Conservation (phyloP, 805 yeast species). For the Lipomyces starkeyi region DNA sequence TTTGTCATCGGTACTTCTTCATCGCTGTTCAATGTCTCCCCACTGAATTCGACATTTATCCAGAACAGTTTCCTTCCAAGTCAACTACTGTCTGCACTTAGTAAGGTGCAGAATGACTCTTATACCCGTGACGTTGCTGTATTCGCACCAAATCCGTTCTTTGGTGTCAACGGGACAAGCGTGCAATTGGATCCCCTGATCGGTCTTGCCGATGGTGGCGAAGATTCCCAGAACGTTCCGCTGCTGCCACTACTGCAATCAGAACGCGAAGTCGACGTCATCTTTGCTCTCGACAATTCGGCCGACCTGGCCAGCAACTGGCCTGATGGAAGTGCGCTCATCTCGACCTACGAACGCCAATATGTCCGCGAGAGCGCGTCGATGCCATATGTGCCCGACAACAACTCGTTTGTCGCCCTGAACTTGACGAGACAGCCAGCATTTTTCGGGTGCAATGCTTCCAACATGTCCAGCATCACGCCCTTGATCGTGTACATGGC, state of each 20-base stretch:
- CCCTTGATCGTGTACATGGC: conserved; percentile 74
- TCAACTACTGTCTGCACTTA: conserved; percentile 52
- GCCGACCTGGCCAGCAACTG: conserved; percentile 65
- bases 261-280: conserved; percentile 63
- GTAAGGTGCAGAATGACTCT: background rate
- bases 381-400: conserved; percentile 70
- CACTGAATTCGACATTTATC: conserved; percentile 14
- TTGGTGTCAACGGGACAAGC: conserved; percentile 35
- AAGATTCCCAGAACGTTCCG: conserved; percentile 76
- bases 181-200: conserved; percentile 42
- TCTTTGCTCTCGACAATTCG: conserved; percentile 70
- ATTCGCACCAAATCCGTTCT: conserved; percentile 75
- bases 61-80: conserved; percentile 23
- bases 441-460: conserved; percentile 80
- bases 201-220: conserved; percentile 77
- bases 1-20: conserved; percentile 72
- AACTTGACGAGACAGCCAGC: conserved; percentile 67
- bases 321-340: conserved; percentile 73
- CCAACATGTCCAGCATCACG: conserved; percentile 48
- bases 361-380: conserved; percentile 52
- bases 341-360: conserved; percentile 54
- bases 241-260: conserved; percentile 67
- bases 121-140: conserved; percentile 61
- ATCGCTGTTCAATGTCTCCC: conserved; percentile 42
- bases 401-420: conserved; percentile 53